Conservation (phyloP, 352 stramenopile genomes). For the Phytophthora chlamydospora region DNA sequence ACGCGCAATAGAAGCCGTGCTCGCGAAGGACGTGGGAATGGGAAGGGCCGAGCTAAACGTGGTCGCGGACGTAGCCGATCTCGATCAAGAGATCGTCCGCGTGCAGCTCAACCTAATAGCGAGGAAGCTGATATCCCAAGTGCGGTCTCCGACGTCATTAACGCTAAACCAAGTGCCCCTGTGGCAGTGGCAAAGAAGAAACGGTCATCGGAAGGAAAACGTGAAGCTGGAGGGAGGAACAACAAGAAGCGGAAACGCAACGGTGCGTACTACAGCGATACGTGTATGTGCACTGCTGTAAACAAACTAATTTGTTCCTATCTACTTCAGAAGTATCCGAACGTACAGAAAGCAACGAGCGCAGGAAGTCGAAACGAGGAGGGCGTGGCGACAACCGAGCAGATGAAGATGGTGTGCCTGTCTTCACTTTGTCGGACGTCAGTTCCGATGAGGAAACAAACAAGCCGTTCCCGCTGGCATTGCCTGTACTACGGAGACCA, state of each 20-base stretch:
- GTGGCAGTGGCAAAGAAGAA: constrained; percentile 19
- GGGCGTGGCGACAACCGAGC: constrained; percentile 10
- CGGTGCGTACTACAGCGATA: constrained; percentile 23
- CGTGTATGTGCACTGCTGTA: not conserved
- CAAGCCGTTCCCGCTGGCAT: constrained; percentile 35
- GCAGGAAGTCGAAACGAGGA: constrained; percentile 24
- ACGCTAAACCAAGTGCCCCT: constrained; percentile 3
- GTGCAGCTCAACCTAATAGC: constrained; percentile 9
- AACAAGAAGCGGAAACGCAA: constrained; percentile 45
- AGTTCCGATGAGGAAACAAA: constrained; percentile 43
- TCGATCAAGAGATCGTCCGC: constrained; percentile 33
- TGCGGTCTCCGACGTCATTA: constrained; percentile 9
- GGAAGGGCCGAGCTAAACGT: constrained; percentile 25
- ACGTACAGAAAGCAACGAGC: constrained; percentile 24
- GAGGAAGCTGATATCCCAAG: constrained; percentile 3
- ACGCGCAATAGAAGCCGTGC: constrained; percentile 22
- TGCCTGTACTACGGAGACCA: constrained; percentile 25
- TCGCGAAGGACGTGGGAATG: constrained; percentile 22
- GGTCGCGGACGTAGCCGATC: constrained; percentile 33
- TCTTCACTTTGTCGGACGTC: constrained; percentile 46
- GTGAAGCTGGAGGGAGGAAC: constrained; percentile 13
- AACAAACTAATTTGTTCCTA: constrained; percentile 7
- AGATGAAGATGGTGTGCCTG: constrained; percentile 10
- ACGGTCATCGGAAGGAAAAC: constrained; percentile 18
- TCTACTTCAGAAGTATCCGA: constrained; percentile 2